Percentiles rank a stretch among this genome's conserved stretches.
Evolutionary conservation across 202 grass and related monocot species (phyloP).

Genomic region (Eragrostis tef): DNA sequence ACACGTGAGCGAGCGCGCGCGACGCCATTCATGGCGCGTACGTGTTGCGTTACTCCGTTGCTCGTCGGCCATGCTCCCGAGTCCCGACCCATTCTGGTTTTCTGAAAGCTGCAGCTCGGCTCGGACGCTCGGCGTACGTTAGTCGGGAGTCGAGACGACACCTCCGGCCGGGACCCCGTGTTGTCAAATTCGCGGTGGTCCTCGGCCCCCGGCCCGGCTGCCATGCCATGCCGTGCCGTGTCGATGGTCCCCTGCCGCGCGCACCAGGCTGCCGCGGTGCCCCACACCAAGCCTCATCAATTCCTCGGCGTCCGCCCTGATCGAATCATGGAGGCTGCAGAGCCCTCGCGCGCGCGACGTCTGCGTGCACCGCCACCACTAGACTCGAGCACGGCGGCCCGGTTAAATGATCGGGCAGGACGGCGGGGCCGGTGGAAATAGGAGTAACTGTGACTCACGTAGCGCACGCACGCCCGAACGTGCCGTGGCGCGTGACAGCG

Average conservation of each 20-base stretch:
- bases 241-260: slow-evolving; percentile 32
- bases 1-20: neutral
- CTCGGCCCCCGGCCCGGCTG: neutral
- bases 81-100: neutral
- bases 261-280: neutral
- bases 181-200: slow-evolving; percentile 43
- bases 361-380: no score
- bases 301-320: neutral
- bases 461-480: neutral
- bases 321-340: slow-evolving; percentile 18
- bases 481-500: slow-evolving; percentile 4
- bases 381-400: neutral
- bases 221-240: neutral
- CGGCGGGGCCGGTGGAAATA: neutral
- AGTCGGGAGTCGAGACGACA: neutral
- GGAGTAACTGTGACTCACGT: slow-evolving; percentile 21
- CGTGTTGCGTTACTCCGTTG: neutral
- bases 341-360: neutral
- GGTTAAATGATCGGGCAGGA: slow-evolving; percentile 26
- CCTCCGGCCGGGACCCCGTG: neutral
- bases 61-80: no score
- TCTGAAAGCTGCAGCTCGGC: slow-evolving; percentile 17
- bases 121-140: neutral
- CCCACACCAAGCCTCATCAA: slow-evolving; percentile 5
- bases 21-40: neutral